Conservation (phyloP, 2,329 filamentous ascomycete genomes). For the Keithomyces neogunnii region DNA sequence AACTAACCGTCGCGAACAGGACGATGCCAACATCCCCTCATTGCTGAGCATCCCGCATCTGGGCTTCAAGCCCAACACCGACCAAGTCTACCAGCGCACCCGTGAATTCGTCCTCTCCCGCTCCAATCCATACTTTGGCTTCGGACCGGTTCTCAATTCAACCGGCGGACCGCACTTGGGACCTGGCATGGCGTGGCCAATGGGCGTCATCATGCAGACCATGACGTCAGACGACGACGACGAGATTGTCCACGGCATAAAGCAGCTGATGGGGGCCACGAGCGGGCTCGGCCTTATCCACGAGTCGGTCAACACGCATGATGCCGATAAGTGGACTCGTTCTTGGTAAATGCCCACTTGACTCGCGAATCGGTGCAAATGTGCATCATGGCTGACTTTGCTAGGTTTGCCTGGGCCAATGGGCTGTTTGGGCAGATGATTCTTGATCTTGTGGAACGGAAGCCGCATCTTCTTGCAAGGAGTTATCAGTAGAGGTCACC, state of each 20-base stretch:
- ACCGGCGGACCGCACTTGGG: slow-evolving; percentile 45
- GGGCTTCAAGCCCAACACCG: slow-evolving; percentile 51
- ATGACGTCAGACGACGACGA: slow-evolving; percentile 68
- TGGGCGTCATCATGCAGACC: slow-evolving; percentile 72
- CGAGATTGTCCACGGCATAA: slow-evolving; percentile 63
- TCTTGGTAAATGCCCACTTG: slow-evolving; percentile 21
- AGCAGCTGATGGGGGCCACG: slow-evolving; percentile 57
- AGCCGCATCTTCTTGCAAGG: slow-evolving; percentile 52
- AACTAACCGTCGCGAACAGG: slow-evolving; percentile 18
- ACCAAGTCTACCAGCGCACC: slow-evolving; percentile 60
- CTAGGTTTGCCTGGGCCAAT: slow-evolving; percentile 82
- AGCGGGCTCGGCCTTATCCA: slow-evolving; percentile 70
- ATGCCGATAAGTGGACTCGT: slow-evolving; percentile 24
- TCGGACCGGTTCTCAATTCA: slow-evolving; percentile 41
- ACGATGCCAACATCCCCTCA: slow-evolving; percentile 56
- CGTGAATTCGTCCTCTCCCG: slow-evolving; percentile 63
- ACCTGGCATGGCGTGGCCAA: slow-evolving; percentile 75
- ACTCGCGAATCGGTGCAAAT: neutral
- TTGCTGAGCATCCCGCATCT: slow-evolving; percentile 53
- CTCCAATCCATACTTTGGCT: slow-evolving; percentile 66
- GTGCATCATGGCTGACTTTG: neutral
- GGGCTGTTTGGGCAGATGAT: slow-evolving; percentile 81
- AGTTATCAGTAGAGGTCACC: slow-evolving; percentile 33
- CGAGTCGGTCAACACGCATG: slow-evolving; percentile 41
- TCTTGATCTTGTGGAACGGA: slow-evolving; percentile 63